A percentile compares a stretch with the other conserved stretches of the same genome.
Conservation (phyloP, 495 filamentous ascomycete species). For the Penicillium manginii region DNA sequence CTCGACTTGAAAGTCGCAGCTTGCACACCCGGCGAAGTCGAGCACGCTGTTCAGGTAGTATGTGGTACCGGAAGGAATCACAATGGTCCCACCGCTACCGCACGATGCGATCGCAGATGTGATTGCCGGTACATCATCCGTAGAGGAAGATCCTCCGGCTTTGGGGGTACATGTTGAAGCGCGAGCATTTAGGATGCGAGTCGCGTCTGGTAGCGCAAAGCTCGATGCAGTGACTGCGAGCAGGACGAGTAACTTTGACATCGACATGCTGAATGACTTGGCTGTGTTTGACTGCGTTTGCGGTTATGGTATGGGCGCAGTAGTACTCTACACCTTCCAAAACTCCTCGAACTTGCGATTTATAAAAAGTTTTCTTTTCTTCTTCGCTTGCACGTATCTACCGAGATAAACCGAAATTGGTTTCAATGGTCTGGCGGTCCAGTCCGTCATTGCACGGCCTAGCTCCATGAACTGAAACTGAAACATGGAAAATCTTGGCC, state of each 20-base stretch:
- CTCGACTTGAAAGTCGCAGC: slow-evolving; percentile 48
- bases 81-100: slow-evolving; percentile 46
- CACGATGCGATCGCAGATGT: slow-evolving; percentile 39
- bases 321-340: not conserved
- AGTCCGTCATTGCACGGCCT: not conserved
- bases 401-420: not conserved
- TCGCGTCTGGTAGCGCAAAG: slow-evolving; percentile 10
- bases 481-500: not conserved
- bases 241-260: not conserved
- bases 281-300: not conserved
- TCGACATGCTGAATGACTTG: not conserved
- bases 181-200: slow-evolving; percentile 15
- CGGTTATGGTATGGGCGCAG: no score
- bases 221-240: slow-evolving; percentile 9
- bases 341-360: not conserved
- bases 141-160: slow-evolving; percentile 31
- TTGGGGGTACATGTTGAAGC: slow-evolving; percentile 41
- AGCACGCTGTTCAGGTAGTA: slow-evolving; percentile 47
- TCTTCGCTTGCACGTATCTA: not conserved
- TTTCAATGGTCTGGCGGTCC: not conserved
- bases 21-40: slow-evolving; percentile 38
- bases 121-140: slow-evolving; percentile 46
- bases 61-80: slow-evolving; percentile 43
- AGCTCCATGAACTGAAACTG: not conserved
- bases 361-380: not conserved